A percentile compares a stretch with the other conserved stretches of the same genome.
Evolutionary conservation across 1,284 basidiomycete species (phyloP).

Genomic region (Pascua sp.): DNA sequence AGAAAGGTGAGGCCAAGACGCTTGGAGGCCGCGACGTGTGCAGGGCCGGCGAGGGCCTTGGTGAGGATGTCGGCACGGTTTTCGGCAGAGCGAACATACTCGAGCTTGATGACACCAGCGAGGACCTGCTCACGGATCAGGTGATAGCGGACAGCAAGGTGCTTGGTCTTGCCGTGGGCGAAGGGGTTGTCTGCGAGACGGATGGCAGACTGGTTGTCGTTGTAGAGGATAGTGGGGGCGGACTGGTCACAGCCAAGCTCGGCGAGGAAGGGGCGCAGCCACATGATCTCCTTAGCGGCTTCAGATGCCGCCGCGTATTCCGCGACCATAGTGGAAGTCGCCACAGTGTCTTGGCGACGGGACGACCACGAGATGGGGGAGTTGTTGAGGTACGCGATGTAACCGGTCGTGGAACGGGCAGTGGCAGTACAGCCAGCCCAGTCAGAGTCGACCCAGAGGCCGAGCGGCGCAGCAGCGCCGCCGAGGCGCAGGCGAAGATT

Average conservation of each 20-base stretch:
- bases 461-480: slow-evolving; percentile 17
- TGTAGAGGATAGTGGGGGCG: neutral
- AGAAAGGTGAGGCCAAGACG: too few species aligned
- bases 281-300: slow-evolving; percentile 50
- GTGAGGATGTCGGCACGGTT: slow-evolving; percentile 9
- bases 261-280: slow-evolving; percentile 38
- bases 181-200: slow-evolving; percentile 44
- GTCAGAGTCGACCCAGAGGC: slow-evolving; percentile 1
- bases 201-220: slow-evolving; percentile 51
- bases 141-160: slow-evolving; percentile 52
- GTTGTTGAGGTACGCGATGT: slow-evolving; percentile 38
- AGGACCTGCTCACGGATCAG: slow-evolving; percentile 44
- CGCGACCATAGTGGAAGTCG: slow-evolving; percentile 49
- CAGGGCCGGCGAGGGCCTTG: neutral
- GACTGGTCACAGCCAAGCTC: slow-evolving; percentile 19
- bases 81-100: neutral
- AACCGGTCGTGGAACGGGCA: slow-evolving; percentile 48
- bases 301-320: slow-evolving; percentile 55
- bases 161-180: slow-evolving; percentile 46
- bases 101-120: neutral
- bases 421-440: neutral
- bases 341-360: slow-evolving; percentile 46
- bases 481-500: slow-evolving; percentile 33
- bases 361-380: slow-evolving; percentile 50
- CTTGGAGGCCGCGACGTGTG: too few species aligned